Base-by-base conservation (phyloP, 805 yeast species). In the Jamesozyma hellenica region DNA sequence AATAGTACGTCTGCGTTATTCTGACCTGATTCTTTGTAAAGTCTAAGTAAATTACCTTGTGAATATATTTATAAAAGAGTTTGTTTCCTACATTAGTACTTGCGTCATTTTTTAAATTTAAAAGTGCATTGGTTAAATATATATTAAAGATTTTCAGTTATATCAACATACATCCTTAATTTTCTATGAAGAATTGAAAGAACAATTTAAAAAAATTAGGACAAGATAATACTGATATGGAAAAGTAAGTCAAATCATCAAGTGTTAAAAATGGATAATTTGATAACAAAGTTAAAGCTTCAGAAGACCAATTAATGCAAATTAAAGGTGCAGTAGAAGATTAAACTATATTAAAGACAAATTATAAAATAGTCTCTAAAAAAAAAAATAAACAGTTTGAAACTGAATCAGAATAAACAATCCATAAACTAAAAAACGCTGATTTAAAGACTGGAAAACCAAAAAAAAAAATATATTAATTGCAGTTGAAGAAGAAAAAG, bases 361-460 rank as follows among this genome's bases (percentile, higher is more conserved):
- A 87, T 56, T 87, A 88, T 66, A 97, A 92, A 44, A 81, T 82
- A 68, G 79, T 81, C 71, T 74, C 88, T 65, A n/a, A n/a, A n/a
- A 85, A 85, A 77, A 87, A 85, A 71, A 90, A 88, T 70, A 81
- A 84, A 58, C 79, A 80, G 40, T 75, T 90, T 58, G 98, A 90
- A 69, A 84, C 75, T 48, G 76, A 77, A 55, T 76, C 81, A 46
- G 96, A 86, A 68, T 94, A 84, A 66, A 83, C 96, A 50, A 86
- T 95, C 48, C 86, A 82, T 59, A 88, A 87, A 70, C 74, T 90
- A 64, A 85, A 95, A 67, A 95, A 86, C 63, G 79, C 95, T 42
- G 98, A 92, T 61, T 77, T 92, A 69, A 86, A 86, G 71, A 90
- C 92, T 51, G 98, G 92, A 69, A 94, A 86, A 66, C 75, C 86